Evolutionary conservation across 176 grass and related monocot genomes (phyloP), one percentile per base, ranked within the genome.

Genomic region (Neostapfia colusana): DNA sequence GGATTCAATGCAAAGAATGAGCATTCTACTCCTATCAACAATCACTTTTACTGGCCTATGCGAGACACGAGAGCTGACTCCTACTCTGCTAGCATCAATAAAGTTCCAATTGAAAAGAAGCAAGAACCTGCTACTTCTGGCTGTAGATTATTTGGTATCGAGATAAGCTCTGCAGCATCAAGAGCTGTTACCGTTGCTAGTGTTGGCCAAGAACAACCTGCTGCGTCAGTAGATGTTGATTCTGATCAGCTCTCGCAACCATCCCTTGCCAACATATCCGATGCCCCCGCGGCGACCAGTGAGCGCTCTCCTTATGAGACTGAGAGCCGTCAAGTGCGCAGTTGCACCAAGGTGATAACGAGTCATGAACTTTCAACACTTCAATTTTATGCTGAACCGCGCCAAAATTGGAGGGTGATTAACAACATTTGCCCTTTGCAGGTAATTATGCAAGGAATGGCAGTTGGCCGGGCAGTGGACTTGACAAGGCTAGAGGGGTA

Each of bases 361-460:
- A 6, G 12, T 35, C 41, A 73, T 59, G 5, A 78, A 40, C 28
- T 38, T 37, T 48, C 37, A 5, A 8, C 6, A 44, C 4, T 80
- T 21, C 43, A 23, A 24, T 36, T 66, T 65, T 49, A 28, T 39
- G 28, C 11, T 28, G 39, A 58, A 26, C 10, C 40, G 14, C 27
- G 6, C 25, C 11, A 31, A 39, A 27, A 53, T 24, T 49, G 17
- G 28, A 28, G 10, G 16, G 46, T 66, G 46, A 42, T 46, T 40
- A 24, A 31, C 26, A 67, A 31, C 45, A 72, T 27, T 21, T 73
- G 55, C 61, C 53, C 5, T 35, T 35, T 81, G 63, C 69, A 95
- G 92, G 92, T 95, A 68, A 90, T 89, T 69, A 95, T 91, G 92
- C 86, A 95, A 85, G 92, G 92, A 80, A 87, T 86, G 74, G 92